Percentiles rank a stretch among this genome's conserved stretches.
These are phyloP conservation scores for Coleophoma eucalyptorum DNA, from an alignment of 2,329 filamentous ascomycete genomes.

Conservation along the genomic window DNA sequence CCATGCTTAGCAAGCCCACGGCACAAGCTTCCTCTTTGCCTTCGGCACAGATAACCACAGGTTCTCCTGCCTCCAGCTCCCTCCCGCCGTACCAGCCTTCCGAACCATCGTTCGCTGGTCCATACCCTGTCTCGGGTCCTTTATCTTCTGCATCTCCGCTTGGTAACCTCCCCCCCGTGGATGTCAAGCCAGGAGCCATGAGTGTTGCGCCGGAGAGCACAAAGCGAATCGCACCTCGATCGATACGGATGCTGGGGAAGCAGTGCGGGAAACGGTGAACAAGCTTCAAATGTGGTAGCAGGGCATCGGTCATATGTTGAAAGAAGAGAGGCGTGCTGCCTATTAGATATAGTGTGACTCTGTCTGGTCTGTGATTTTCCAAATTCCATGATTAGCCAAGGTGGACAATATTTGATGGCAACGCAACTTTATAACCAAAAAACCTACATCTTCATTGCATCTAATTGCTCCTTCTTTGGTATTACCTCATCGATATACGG, in stretches of 20 bases:
- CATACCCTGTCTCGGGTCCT: conserved; percentile 12
- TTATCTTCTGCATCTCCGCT: conserved; percentile 31
- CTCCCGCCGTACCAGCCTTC: conserved; percentile 48
- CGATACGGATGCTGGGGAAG: conserved; percentile 83
- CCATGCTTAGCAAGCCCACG: conserved; percentile 77
- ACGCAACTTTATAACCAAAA: not conserved
- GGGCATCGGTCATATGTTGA: conserved; percentile 69
- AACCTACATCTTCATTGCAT: conserved; percentile 77
- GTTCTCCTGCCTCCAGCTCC: conserved; percentile 75
- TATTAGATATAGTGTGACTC: conserved; percentile 83
- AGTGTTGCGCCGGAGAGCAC: conserved; percentile 89
- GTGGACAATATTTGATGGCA: not conserved
- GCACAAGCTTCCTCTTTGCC: conserved; percentile 91
- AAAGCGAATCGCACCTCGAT: conserved; percentile 94
- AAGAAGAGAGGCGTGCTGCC: conserved; percentile 81
- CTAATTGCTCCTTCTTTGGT: conserved; percentile 89
- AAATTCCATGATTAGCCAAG: conserved; percentile 5
- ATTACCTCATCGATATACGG: conserved; percentile 91
- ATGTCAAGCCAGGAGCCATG: conserved; percentile 93
- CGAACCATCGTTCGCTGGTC: conserved; percentile 23
- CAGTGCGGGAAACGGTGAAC: conserved; percentile 85
- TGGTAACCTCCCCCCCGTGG: conserved; percentile 75
- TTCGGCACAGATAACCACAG: conserved; percentile 87
- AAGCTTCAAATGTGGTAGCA: conserved; percentile 84
- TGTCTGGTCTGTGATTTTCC: conserved; percentile 61